These are phyloP conservation scores for Prototheca wickerhamii DNA, from an alignment of 163 green algal species.

Conservation along the genomic window DNA sequence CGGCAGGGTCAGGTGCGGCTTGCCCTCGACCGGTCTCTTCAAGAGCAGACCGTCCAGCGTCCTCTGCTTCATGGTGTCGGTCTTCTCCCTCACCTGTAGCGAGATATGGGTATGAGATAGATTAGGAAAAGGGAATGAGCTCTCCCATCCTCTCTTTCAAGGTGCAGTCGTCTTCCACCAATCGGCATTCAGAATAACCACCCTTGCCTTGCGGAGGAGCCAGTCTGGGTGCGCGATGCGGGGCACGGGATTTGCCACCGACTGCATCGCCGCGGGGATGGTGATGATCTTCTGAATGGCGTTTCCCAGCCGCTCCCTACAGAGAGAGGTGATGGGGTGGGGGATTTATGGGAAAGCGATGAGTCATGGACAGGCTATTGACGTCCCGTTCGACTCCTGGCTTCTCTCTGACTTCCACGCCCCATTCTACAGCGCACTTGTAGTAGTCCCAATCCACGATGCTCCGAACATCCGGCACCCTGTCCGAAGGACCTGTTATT, in stretches of 20 bases:
- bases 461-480: conserved; percentile 74
- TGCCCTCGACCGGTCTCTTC: neutral
- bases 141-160: too few species aligned
- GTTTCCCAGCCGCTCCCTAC: conserved; percentile 68
- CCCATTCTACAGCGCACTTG: conserved; percentile 11
- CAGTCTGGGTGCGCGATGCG: conserved; percentile 93
- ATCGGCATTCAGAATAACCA: too few species aligned
- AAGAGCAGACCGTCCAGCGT: conserved; percentile 60
- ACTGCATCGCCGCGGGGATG: conserved; percentile 96
- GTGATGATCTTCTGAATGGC: conserved; percentile 99
- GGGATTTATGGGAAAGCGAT: neutral
- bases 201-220: conserved; percentile 54
- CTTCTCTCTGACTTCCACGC: neutral
- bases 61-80: conserved; percentile 68
- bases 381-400: too few species aligned
- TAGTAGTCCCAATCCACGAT: conserved; percentile 99
- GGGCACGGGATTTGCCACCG: conserved; percentile 84
- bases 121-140: neutral
- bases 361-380: neutral
- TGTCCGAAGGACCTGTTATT: conserved; percentile 9
- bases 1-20: too few species aligned
- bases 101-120: neutral
- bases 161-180: too few species aligned
- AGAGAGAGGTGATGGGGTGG: neutral
- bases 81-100: conserved; percentile 59